Evolutionary conservation across 257 asterid genomes (phyloP), one percentile per base, ranked within the genome.

Genomic region (Solanum pinnatisectum): DNA sequence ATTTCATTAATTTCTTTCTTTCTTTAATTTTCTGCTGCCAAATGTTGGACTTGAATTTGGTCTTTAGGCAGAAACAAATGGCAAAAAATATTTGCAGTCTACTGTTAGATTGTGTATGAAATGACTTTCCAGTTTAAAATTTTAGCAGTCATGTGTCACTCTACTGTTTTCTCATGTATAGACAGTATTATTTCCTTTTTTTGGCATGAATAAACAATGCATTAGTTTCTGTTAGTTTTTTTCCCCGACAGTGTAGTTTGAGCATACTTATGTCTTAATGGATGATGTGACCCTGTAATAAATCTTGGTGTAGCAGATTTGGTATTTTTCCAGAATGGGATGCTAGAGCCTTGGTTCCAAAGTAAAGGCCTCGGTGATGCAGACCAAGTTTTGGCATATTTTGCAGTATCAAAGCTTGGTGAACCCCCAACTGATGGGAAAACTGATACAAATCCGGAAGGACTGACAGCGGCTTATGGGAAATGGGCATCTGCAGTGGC

Each of bases 311-410:
- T 93, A 90, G 98, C 99, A 97, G 99, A 96, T 90, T 94, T 97
- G 97, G 98, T 97, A 86, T 97, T 97, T 95, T 97, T 97, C 99
- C 99, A 97, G 99, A 97, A 97, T 68, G 99, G 99, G 89, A 96
- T 97, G 99, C 91, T 97, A 95, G 99, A 97, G 92, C 98, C 99
- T 10, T 97, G 99, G 99, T 96, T 96, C 85, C 85, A 93, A 84
- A 95, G 95, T 88, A 96, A 94, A 92, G 98, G 97, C 67, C 96
- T 95, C 0, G 95, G 95, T 11, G 94, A 95, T 77, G 98, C 98
- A 22, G 96, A 94, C 83, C 99, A 97, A 93, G 99, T 97, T 88
- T 88, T 97, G 89, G 99, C 99, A 0, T 97, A 97, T 91, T 97
- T 97, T 89, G 99, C 99, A 1, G 97, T 97, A 86, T 91, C 99